Evolutionary conservation across 2,329 filamentous ascomycete species (phyloP), one percentile per base, ranked within the genome.

Genomic region (Knufia petricola): DNA sequence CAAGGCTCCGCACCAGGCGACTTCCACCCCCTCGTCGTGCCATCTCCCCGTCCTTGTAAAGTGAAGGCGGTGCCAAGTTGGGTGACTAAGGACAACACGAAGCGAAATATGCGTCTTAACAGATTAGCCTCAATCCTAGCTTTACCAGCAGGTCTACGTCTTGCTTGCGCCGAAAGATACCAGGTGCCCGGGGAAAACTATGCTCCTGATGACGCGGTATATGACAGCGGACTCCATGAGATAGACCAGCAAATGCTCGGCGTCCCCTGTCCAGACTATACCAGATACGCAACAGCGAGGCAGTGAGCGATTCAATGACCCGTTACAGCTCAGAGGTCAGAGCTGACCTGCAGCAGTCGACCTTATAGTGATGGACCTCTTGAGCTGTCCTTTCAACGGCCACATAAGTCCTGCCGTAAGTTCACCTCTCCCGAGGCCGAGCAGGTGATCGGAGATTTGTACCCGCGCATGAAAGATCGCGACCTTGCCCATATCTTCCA

Each of bases 401-500:
- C 92, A 2, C 78, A 82, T 26, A 71, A 73, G 48, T 77, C 79
- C 63, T 98, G 92, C 65, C 85, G 92, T 54, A 95, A 89, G 0
- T 98, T 96, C 67, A 78, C 81, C 49, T 95, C 89, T 1, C 78
- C 84, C 20, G 75, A 84, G 2, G 94, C 96, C 39, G 92, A 98
- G 65, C 76, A 85, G 60, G 85, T 95, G 45, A 95, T 98, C 53
- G 66, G 79, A 24, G 81, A 95, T 57, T 74, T 98, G 56, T 92
- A 84, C 4, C 75, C 78, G 23, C 82, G 79, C 46, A 85, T 98
- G 69, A 75, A 82, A 51, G 84, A 96, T 60, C 83, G 84, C 13
- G 92, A 96, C 59, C 77, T 98, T 10, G 90, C 90, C 2, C 81
- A 89, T 21, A 73, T 98, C 9, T 98, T 98, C 63, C 87, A 94